phyloP scores from a whole-genome alignment of 1,139 yeast species.

The Blastobotrys niveus region DNA sequence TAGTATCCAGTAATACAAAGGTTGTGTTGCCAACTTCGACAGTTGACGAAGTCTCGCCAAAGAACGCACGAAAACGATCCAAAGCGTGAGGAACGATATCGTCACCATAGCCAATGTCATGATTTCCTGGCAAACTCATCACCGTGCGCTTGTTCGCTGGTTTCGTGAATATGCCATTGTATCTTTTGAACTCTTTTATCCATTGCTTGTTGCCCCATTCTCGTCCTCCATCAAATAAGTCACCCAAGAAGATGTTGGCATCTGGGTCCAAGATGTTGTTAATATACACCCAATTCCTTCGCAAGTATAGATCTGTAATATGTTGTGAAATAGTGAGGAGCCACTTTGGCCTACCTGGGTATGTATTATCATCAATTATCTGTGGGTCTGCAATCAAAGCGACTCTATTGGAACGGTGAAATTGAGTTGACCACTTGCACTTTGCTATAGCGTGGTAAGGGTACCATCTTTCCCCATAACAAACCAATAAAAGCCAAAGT shows the following conservation, averaged over 20 bases:
- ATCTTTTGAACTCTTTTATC: constrained; percentile 68
- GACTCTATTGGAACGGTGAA: constrained; percentile 43
- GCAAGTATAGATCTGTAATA: constrained; percentile 69
- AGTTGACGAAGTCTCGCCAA: constrained; percentile 63
- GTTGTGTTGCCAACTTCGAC: constrained; percentile 69
- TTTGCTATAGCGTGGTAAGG: constrained; percentile 44
- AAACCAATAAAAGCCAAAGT: constrained; percentile 47
- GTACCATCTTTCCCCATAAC: constrained; percentile 56
- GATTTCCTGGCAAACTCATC: constrained; percentile 80
- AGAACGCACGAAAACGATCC: constrained; percentile 60
- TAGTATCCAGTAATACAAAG: constrained; percentile 70
- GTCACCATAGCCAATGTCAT: constrained; percentile 89
- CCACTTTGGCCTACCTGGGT: constrained; percentile 38
- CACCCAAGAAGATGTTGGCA: constrained; percentile 76
- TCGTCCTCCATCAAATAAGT: constrained; percentile 90
- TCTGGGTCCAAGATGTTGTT: constrained; percentile 65
- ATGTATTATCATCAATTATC: constrained; percentile 70
- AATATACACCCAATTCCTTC: constrained; percentile 64
- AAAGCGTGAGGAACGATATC: constrained; percentile 49
- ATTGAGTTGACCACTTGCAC: constrained; percentile 63
- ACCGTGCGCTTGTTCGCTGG: constrained; percentile 42
- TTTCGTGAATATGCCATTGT: constrained; percentile 54
- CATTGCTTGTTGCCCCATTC: constrained; percentile 72
- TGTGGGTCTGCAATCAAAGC: constrained; percentile 90
- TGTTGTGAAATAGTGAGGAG: constrained; percentile 33